Percentiles rank a stretch among this genome's conserved stretches.
Conservation (phyloP, 2,329 filamentous ascomycete species). For the Trichophaea hybrida region DNA sequence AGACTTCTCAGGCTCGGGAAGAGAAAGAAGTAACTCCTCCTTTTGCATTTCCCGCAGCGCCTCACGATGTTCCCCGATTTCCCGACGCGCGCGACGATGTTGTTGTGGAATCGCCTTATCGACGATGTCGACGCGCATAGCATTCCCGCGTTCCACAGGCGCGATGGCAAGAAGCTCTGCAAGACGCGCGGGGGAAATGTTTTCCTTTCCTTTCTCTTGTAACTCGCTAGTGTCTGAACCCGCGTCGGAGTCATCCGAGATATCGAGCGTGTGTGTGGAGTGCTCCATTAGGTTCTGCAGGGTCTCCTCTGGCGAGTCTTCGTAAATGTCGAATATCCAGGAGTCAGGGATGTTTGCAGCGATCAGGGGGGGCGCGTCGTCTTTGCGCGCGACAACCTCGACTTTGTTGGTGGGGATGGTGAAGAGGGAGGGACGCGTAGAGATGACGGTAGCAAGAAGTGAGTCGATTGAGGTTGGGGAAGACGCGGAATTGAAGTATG, state of each 20-base stretch:
- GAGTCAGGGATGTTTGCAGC: constrained; percentile 43
- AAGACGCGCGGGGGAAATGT: constrained; percentile 52
- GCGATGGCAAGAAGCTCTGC: constrained; percentile 14
- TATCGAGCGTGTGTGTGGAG: constrained; percentile 71
- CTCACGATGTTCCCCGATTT: constrained; percentile 4
- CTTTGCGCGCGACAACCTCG: constrained; percentile 21
- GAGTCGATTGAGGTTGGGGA: constrained; percentile 34
- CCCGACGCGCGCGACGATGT: not conserved
- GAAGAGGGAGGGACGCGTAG: constrained; percentile 28
- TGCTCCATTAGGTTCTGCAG: constrained; percentile 89
- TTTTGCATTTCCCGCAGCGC: constrained; percentile 17
- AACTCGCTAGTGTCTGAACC: constrained; percentile 41
- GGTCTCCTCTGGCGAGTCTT: constrained; percentile 79
- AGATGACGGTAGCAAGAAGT: constrained; percentile 31
- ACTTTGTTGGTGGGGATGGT: constrained; percentile 27
- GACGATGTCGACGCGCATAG: constrained; percentile 9
- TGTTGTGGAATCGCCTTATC: constrained; percentile 12
- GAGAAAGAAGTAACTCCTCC: constrained; percentile 1
- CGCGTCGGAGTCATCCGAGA: constrained; percentile 73
- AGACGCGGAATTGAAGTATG: constrained; percentile 20
- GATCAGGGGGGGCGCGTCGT: constrained; percentile 28
- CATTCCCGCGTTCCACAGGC: constrained; percentile 3
- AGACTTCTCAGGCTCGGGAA: not conserved
- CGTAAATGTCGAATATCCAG: constrained; percentile 91
- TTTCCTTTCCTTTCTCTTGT: constrained; percentile 62